These are phyloP conservation scores for Boletus tomentosulus DNA, from an alignment of 768 basidiomycete species.

Conservation along the genomic window DNA sequence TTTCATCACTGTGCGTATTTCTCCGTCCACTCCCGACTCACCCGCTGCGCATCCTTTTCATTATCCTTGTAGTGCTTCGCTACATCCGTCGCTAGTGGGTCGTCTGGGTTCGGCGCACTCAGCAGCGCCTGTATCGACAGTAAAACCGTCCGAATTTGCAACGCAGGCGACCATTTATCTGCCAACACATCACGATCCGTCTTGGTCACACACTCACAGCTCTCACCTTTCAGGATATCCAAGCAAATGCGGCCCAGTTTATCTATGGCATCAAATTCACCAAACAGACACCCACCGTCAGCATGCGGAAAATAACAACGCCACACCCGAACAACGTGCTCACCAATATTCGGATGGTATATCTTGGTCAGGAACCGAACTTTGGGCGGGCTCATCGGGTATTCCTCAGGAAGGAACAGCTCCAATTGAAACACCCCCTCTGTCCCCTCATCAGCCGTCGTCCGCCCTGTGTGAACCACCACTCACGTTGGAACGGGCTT, in stretches of 20 bases:
- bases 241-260: conserved; percentile 98
- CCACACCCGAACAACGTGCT: conserved; percentile 28
- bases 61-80: conserved; percentile 99
- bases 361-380: conserved; percentile 97
- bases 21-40: conserved; percentile 94
- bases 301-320: conserved; percentile 17
- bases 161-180: conserved; percentile 99
- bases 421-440: conserved; percentile 95
- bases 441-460: conserved; percentile 29
- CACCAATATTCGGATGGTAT: conserved; percentile 99
- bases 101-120: conserved; percentile 94
- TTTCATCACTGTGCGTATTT: conserved; percentile 57
- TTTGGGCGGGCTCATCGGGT: conserved; percentile 99
- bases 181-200: background rate
- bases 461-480: background rate
- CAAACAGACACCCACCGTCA: conserved; percentile 11
- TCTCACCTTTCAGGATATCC: conserved; percentile 91
- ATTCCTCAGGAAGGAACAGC: conserved; percentile 97
- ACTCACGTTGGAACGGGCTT: conserved; percentile 85
- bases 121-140: conserved; percentile 96
- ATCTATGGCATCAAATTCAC: conserved; percentile 45
- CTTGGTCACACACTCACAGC: background rate
- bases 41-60: conserved; percentile 87
- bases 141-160: conserved; percentile 97
- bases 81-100: conserved; percentile 90